A percentile compares a stretch with the other conserved stretches of the same genome.
These are phyloP conservation scores for Backusella morwellensis DNA, from an alignment of 192 early-diverging fungal species.

Conservation along the genomic window DNA sequence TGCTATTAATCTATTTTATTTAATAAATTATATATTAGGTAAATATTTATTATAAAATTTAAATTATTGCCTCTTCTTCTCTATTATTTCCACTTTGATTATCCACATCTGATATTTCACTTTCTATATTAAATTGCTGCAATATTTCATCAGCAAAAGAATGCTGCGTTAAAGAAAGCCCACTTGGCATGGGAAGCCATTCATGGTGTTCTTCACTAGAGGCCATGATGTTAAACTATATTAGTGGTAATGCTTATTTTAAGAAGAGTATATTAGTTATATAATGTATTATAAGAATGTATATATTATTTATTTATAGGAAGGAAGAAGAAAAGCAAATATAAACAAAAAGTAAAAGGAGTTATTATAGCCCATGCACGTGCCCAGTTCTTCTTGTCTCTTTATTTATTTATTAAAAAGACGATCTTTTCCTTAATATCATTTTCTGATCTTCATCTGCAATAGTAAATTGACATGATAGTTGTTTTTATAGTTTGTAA, in stretches of 20 bases:
- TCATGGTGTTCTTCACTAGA: neutral
- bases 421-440: neutral
- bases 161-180: conserved; percentile 8
- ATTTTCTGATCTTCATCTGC: neutral
- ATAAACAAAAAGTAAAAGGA: conserved; percentile 6
- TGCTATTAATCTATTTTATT: neutral
- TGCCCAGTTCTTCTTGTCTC: neutral
- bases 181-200: conserved; percentile 22
- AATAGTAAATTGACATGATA: neutral
- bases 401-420: conserved; percentile 7
- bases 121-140: conserved; percentile 23
- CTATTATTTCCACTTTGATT: neutral
- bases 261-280: neutral
- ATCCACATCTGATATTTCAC: neutral
- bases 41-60: neutral
- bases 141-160: conserved; percentile 30
- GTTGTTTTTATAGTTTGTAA: neutral
- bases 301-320: neutral
- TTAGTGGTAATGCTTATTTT: neutral
- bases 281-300: neutral
- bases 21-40: neutral
- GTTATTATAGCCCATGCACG: neutral
- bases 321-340: neutral
- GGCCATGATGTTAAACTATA: neutral
- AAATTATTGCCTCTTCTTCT: neutral